Base-by-base conservation (phyloP, 805 yeast species). In the Clavispora fructus region DNA sequence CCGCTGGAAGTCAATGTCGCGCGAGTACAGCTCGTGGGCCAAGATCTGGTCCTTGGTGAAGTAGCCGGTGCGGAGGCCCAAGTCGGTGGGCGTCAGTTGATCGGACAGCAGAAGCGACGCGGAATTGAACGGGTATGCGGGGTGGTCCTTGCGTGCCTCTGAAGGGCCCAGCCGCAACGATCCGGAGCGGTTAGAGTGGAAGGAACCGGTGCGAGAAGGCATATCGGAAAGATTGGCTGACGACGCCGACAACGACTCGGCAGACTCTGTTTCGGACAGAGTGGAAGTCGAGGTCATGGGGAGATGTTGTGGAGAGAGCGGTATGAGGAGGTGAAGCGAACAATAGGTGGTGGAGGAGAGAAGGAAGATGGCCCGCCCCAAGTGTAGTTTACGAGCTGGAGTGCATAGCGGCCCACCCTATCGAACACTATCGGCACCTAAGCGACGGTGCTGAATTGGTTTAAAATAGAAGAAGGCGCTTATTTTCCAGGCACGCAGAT, bases 21-120 rank as follows among this genome's bases (percentile, higher is more conserved):
- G 60, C 23, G 62, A 54, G 40, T 60, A 65, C 44, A 66, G 63
- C 43, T 52, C 50, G 39, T 54, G 54, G 30, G 58, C 55, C 40
- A 54, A 43, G 14, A 51, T 39, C 35, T 46, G 45, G 19, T 50
- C 56, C 35, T 51, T 49, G 26, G 54, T 46, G 47, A 46, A 38
- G 14, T 30, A 33, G 37, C 37, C 37, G 6, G 37, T 7, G 28
- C n/a, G 25, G n/a, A 19, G 13, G 11, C 32, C 42, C 11, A 30
- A n/a, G 28, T 23, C 39, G 11, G 38, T 38, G n/a, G 45, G 39
- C 4, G 45, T 31, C 38, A 30, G 26, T 7, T 35, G 37, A 10
- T 33, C 37, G 6, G 37, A 33, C 37, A 33, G 37, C 37, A 17
- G 37, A 6, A 33, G 17, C 5, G 37, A 33, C 25, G 11, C 6